Conservation (phyloP, 208 protist species). For the Kentomonas sorsogonicus region DNA sequence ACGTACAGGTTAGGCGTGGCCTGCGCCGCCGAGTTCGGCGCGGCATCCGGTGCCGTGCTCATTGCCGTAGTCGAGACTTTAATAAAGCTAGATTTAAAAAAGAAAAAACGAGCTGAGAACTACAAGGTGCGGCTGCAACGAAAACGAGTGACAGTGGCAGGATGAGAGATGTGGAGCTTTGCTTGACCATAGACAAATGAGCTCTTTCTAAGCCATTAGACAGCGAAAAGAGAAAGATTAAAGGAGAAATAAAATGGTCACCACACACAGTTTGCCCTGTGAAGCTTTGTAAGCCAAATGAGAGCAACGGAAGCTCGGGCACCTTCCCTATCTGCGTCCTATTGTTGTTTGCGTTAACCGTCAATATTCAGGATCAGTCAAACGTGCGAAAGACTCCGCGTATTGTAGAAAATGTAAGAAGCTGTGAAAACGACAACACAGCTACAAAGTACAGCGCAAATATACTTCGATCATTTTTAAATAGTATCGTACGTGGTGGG, state of each 20-base stretch:
- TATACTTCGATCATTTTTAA: constrained; percentile 17
- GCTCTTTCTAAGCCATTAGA: too few relatives aligned
- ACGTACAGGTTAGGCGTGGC: constrained; percentile 40
- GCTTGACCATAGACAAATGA: too few relatives aligned
- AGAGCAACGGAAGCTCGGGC: neutral
- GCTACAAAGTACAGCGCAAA: neutral
- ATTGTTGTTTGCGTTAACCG: too few relatives aligned
- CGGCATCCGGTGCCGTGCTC: neutral
- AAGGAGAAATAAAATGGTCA: too few relatives aligned
- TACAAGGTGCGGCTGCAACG: too few relatives aligned
- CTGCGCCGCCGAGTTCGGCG: neutral
- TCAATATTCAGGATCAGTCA: too few relatives aligned
- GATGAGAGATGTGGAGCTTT: too few relatives aligned
- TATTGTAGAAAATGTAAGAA: too few relatives aligned
- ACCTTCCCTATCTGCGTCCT: neutral
- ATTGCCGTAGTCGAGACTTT: neutral
- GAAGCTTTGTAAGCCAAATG: neutral
- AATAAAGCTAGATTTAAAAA: neutral
- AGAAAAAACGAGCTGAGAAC: neutral
- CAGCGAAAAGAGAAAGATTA: too few relatives aligned
- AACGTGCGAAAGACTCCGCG: too few relatives aligned
- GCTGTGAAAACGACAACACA: neutral
- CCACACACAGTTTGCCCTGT: too few relatives aligned
- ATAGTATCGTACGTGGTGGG: constrained; percentile 85
- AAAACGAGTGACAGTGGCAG: too few relatives aligned